Base-by-base conservation (phyloP, 1,139 yeast species). In the Debaryomyces nepalensis region DNA sequence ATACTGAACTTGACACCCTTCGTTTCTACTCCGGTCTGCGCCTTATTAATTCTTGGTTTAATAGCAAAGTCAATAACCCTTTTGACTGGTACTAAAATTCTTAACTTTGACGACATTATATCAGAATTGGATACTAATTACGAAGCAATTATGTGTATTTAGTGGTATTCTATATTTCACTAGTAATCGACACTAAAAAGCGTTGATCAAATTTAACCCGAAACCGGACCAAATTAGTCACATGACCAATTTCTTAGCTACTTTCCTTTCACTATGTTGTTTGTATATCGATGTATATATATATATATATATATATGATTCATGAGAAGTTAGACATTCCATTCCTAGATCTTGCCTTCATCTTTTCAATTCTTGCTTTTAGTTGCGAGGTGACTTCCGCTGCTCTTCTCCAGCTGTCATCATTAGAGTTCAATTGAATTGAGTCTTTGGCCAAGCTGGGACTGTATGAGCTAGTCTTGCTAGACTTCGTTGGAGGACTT, bases 21-120 rank as follows among this genome's bases (percentile, higher is more conserved):
- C 44, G 93, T 84, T 57, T 90, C 97, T 41, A 93, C 84, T 3
- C 95, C 96, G 9, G 90, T 85, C 45, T 82, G 82, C 11, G 96
- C 73, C 66, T 88, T 84, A 72, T 90, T 91, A 66, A 93, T 87
- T 57, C 97, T 80, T 37, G 99, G 99, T 66, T 87, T 87, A 56
- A 91, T 79, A 20, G 97, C 97, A 49, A 87, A 87, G 66, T 93
- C 99, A 59, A 93, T 86, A 42, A 91, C 98, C 53, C 98, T 77
- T 69, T 93, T 93, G 37, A 93, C 93, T 12, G 99, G 99, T 6
- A 93, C 97, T 36, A 93, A 73, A 51, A 91, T 87, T 64, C 85
- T 80, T 51, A 88, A 72, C 58, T 83, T 81, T 38, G 77, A 66
- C 31, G 43, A 39, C 48, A 44, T 44, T 9, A n/a, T 40, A 2